Percentiles rank a stretch among this genome's conserved stretches.
These are phyloP conservation scores for Tetrapisispora taiwanensis DNA, from an alignment of 805 yeast genomes.

Conservation along the genomic window DNA sequence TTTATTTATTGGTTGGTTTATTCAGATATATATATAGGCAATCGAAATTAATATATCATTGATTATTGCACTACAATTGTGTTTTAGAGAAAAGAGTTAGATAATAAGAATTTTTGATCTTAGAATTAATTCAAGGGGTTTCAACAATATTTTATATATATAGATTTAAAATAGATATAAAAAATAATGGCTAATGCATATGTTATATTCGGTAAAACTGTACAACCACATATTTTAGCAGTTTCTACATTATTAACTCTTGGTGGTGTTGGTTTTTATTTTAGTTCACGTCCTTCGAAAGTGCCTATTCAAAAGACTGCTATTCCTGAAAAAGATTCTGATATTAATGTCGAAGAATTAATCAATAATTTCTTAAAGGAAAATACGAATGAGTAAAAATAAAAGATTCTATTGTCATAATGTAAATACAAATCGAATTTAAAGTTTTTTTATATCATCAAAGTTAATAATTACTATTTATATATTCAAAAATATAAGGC, in stretches of 20 bases:
- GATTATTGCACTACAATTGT: too few species aligned
- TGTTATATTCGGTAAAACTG: conserved; percentile 70
- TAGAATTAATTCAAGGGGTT: background rate
- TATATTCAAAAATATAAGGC: too few species aligned
- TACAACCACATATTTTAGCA: conserved; percentile 78
- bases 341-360: conserved; percentile 21
- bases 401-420: background rate
- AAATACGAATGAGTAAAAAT: background rate
- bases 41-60: too few species aligned
- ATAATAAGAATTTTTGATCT: too few species aligned
- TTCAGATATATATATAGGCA: too few species aligned
- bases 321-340: conserved; percentile 4
- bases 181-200: conserved; percentile 40
- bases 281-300: background rate
- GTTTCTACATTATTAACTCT: conserved; percentile 45
- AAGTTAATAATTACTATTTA: too few species aligned
- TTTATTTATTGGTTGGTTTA: too few species aligned
- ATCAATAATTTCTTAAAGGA: conserved; percentile 19
- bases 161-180: background rate
- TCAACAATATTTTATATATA: too few species aligned
- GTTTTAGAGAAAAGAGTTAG: too few species aligned
- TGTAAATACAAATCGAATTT: too few species aligned
- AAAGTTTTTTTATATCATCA: too few species aligned
- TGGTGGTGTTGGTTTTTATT: conserved; percentile 8
- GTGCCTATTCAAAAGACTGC: background rate